These are phyloP conservation scores for Trypanosomatidae sp. DNA, from an alignment of 208 protist species.

Conservation along the genomic window DNA sequence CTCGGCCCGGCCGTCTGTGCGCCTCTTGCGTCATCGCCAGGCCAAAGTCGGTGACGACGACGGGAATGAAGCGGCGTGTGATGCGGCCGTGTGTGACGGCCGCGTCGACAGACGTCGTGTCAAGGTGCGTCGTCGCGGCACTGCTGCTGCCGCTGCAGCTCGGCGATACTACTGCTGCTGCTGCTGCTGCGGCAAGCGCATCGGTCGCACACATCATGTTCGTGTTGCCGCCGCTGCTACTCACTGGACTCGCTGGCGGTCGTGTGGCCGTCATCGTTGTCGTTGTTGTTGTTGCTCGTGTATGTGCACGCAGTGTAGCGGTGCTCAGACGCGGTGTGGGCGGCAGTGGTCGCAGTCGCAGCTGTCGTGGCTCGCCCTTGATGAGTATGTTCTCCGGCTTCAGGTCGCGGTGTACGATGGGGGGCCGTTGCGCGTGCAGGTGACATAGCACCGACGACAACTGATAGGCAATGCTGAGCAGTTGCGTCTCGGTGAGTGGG, in stretches of 20 bases:
- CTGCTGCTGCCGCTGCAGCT: too few species aligned
- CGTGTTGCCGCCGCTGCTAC: too few species aligned
- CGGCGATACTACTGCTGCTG: too few species aligned
- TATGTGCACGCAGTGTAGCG: neutral
- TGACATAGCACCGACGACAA: constrained; percentile 46
- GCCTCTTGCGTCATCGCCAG: constrained; percentile 43
- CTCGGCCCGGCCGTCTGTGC: constrained; percentile 5
- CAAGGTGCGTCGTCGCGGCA: too few species aligned
- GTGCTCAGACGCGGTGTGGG: neutral
- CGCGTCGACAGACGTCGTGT: too few species aligned
- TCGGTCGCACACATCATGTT: too few species aligned
- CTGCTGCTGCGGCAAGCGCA: too few species aligned
- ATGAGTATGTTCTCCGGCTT: constrained; percentile 94
- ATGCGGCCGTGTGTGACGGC: constrained; percentile 12
- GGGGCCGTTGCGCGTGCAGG: constrained; percentile 80
- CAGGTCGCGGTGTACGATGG: constrained; percentile 97
- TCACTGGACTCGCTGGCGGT: too few species aligned
- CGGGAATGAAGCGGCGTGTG: constrained; percentile 32
- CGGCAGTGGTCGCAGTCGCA: constrained; percentile 1
- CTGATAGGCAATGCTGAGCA: constrained; percentile 74
- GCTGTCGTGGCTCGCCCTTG: constrained; percentile 14
- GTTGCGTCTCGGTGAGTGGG: constrained; percentile 47
- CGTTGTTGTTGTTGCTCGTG: too few species aligned
- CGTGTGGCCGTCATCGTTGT: too few species aligned
- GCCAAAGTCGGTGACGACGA: constrained; percentile 80